Evolutionary conservation across 331 rosid genomes (phyloP), one percentile per base, ranked within the genome.

Genomic region (Rosa hybrid): DNA sequence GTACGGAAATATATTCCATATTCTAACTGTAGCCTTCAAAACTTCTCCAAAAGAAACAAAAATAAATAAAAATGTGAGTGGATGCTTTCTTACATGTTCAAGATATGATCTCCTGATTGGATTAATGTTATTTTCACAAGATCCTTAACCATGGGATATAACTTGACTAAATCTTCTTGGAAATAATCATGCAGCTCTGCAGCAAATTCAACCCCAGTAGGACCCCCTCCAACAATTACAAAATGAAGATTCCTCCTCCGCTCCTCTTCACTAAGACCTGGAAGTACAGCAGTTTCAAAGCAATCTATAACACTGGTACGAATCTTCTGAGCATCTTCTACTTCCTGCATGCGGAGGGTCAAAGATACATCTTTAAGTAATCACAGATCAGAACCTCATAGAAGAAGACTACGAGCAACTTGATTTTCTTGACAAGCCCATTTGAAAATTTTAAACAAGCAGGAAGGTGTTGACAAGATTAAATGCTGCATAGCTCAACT

Each of bases 61-160:
- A n/a, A 39, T 21, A 59, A 39, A 2, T n/a, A 38, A 23, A 75
- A 27, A 25, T 46, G 4, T 8, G n/a, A 44, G 59, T 57, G 38
- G 51, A 56, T 76, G 63, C 56, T 70, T 44, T 83, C 94, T 84
- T 91, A 95, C 99, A 73, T 90, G 86, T 91, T 95, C 92, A 95
- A 88, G 81, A 95, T 93, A 86, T 95, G 99, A 93, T 95, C 99
- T 81, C 99, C 99, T 6, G 99, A 93, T 82, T 95, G 99, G 86
- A 95, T 90, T 77, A 95, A 54, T 12, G 96, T 82, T 86, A 95
- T 95, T 83, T 89, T 93, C 88, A 95, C 94, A 48, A 84, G 81
- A 85, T 93, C 93, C 82, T 90, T 88, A 44, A 87, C 94, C 7
- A 85, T 23, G 8, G 98, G 97, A 78, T 93, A 95, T 77, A 95